These are phyloP conservation scores for Solanum corneliomulleri DNA, from an alignment of 257 asterid species.

Conservation along the genomic window DNA sequence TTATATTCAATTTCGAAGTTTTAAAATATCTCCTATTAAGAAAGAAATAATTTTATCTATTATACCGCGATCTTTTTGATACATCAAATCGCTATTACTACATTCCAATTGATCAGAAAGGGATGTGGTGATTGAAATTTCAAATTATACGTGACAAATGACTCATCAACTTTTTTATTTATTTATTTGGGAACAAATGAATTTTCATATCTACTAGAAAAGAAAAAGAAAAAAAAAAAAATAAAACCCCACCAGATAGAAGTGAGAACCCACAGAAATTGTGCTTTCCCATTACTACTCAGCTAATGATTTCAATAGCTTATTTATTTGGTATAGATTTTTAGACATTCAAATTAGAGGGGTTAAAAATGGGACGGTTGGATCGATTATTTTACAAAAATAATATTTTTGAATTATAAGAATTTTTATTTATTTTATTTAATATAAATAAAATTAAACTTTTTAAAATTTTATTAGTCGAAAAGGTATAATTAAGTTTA, in stretches of 20 bases:
- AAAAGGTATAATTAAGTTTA: not conserved
- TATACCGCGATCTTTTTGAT: too few species aligned
- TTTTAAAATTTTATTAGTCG: not conserved
- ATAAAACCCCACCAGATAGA: not conserved
- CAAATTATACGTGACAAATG: not conserved
- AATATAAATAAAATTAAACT: not conserved
- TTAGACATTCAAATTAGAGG: not conserved
- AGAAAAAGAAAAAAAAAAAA: not conserved
- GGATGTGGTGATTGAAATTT: not conserved
- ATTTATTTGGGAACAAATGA: not conserved
- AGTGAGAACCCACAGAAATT: not conserved
- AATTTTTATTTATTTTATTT: not conserved
- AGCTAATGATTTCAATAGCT: not conserved
- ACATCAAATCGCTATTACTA: not conserved
- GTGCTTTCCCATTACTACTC: not conserved
- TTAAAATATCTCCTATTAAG: too few species aligned
- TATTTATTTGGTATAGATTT: not conserved
- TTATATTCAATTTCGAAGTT: too few species aligned
- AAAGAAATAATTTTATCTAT: accelerated
- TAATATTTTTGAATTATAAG: not conserved
- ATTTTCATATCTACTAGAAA: not conserved
- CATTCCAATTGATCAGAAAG: not conserved
- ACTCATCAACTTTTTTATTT: not conserved
- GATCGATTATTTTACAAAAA: not conserved
- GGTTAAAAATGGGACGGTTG: not conserved